phyloP scores from a whole-genome alignment of 148 eudicot species.

The Rhododendron vialii region DNA sequence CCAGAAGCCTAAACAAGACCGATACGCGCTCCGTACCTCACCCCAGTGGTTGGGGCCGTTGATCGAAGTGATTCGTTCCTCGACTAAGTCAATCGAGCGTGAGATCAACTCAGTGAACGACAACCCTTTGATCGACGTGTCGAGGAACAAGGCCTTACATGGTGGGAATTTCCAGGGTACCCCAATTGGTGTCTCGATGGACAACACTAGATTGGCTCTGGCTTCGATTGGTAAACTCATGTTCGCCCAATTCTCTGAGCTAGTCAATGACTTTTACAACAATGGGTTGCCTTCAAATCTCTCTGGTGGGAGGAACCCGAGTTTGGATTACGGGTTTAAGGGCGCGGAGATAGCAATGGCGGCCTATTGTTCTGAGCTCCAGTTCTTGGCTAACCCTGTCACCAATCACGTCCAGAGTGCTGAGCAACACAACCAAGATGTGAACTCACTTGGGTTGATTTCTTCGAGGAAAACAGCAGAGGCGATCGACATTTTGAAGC shows the following conservation, averaged over 20 bases:
- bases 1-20: conserved; percentile 24
- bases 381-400: conserved; percentile 25
- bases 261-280: conserved; percentile 20
- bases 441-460: conserved; percentile 25
- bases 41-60: conserved; percentile 17
- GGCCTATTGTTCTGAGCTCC: conserved; percentile 25
- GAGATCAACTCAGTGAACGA: conserved; percentile 26
- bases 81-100: conserved; percentile 19
- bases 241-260: conserved; percentile 26
- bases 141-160: conserved; percentile 23
- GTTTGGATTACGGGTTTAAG: conserved; percentile 30
- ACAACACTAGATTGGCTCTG: conserved; percentile 18
- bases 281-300: conserved; percentile 26
- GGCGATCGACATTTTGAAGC: conserved; percentile 23
- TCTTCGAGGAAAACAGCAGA: conserved; percentile 29
- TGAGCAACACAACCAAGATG: conserved; percentile 31
- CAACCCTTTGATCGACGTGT: conserved; percentile 19
- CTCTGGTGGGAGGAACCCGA: conserved; percentile 26
- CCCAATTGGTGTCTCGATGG: conserved; percentile 27
- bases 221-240: conserved; percentile 22
- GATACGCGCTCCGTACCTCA: conserved; percentile 20
- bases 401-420: conserved; percentile 30
- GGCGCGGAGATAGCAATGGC: conserved; percentile 34
- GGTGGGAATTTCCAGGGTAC: conserved; percentile 26
- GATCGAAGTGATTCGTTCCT: conserved; percentile 21